A percentile compares a stretch with the other conserved stretches of the same genome.
Evolutionary conservation across 2,329 filamentous ascomycete species (phyloP).

Genomic region (Aspergillus arachidicola): DNA sequence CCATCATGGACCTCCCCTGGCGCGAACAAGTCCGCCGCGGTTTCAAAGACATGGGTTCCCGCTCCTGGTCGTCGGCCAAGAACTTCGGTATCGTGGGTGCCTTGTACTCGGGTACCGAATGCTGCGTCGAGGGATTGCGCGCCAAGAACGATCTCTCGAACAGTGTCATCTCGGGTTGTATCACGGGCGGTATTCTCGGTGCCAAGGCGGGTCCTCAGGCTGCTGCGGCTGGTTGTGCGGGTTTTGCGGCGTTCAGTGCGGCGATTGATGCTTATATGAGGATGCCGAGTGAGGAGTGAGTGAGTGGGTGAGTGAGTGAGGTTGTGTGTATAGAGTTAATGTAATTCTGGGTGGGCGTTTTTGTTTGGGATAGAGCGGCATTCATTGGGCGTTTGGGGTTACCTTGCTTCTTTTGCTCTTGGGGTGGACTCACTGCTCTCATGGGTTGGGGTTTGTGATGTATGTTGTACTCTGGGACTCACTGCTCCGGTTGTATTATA

Average conservation of each 20-base stretch:
- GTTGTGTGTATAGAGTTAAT: background rate
- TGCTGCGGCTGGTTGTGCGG: constrained; percentile 81
- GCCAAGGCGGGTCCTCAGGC: constrained; percentile 88
- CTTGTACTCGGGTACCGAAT: constrained; percentile 90
- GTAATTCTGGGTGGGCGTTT: background rate
- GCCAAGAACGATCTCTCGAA: constrained; percentile 94
- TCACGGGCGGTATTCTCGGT: constrained; percentile 87
- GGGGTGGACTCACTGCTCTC: background rate
- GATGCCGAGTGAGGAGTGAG: constrained; percentile 57
- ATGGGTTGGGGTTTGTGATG: background rate
- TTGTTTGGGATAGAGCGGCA: constrained; percentile 5
- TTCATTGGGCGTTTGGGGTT: constrained; percentile 1
- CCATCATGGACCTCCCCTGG: constrained; percentile 69
- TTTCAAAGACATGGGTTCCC: constrained; percentile 91
- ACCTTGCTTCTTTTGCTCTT: background rate
- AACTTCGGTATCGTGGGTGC: constrained; percentile 95
- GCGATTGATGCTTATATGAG: constrained; percentile 93
- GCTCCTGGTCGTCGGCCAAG: constrained; percentile 81
- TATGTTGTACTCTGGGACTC: background rate
- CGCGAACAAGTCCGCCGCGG: constrained; percentile 81
- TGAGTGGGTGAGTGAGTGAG: background rate
- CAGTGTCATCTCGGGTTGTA: constrained; percentile 81
- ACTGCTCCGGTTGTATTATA: background rate
- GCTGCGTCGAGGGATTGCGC: constrained; percentile 84
- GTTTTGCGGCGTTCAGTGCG: constrained; percentile 89